A percentile compares a stretch with the other conserved stretches of the same genome.
Evolutionary conservation across 805 yeast species (phyloP).

Genomic region (Sugiyamaella qingdaonensis): DNA sequence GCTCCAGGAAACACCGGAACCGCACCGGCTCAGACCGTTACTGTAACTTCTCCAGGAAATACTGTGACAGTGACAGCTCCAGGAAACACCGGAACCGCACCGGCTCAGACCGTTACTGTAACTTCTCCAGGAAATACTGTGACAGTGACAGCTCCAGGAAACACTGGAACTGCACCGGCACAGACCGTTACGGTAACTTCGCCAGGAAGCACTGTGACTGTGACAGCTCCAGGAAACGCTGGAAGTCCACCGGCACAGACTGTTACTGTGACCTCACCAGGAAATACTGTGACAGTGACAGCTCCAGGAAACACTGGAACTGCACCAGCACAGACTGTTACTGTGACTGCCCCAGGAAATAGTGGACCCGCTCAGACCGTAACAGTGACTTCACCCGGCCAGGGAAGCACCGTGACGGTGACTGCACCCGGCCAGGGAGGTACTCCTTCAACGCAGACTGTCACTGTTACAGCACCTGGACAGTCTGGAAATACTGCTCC

Average conservation of each 20-base stretch:
- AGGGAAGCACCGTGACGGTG: slow-evolving; percentile 6
- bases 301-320: slow-evolving; percentile 21
- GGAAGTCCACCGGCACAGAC: slow-evolving; percentile 4
- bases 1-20: slow-evolving; percentile 6
- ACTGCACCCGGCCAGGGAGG: slow-evolving; percentile 4
- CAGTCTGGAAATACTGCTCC: neutral
- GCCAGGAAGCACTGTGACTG: neutral
- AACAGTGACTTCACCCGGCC: slow-evolving; percentile 7
- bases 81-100: slow-evolving; percentile 18
- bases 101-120: slow-evolving; percentile 11
- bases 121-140: neutral
- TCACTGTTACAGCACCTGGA: slow-evolving; percentile 22
- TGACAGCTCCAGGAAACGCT: slow-evolving; percentile 1
- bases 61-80: slow-evolving; percentile 23
- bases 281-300: neutral
- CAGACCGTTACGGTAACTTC: slow-evolving; percentile 10
- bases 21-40: slow-evolving; percentile 12
- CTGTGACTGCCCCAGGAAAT: slow-evolving; percentile 10
- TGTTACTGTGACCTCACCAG: slow-evolving; percentile 12
- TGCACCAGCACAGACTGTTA: slow-evolving; percentile 13
- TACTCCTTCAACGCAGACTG: slow-evolving; percentile 16
- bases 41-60: slow-evolving; percentile 9
- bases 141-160: slow-evolving; percentile 14
- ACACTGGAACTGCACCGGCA: slow-evolving; percentile 15
- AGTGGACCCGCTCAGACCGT: slow-evolving; percentile 1